A percentile compares a stretch with the other conserved stretches of the same genome.
phyloP scores from a whole-genome alignment of 2,329 filamentous ascomycete species.

The Sporothrix humicola region DNA sequence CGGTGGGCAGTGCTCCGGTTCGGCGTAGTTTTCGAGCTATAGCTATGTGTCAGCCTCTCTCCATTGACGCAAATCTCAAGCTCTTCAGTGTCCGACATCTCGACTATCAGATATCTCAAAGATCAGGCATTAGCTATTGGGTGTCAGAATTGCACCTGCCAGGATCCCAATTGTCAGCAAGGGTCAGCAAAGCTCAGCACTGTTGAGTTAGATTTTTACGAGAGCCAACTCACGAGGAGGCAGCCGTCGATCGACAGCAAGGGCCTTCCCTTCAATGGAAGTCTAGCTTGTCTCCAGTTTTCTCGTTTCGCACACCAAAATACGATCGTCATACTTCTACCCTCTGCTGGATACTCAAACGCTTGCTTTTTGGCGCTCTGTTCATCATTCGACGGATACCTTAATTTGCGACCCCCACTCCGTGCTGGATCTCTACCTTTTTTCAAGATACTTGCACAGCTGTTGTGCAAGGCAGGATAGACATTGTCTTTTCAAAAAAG shows the following conservation, averaged over 20 bases:
- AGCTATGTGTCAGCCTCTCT: neutral
- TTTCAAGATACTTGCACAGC: neutral
- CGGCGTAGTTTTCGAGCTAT: neutral
- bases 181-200: conserved; percentile 2
- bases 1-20: neutral
- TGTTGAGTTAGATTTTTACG: neutral
- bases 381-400: neutral
- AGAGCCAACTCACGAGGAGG: neutral
- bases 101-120: neutral
- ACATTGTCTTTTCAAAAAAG: neutral
- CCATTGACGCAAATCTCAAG: neutral
- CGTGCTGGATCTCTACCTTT: neutral
- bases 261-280: neutral
- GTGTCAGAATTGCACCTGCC: neutral
- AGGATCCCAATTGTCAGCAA: neutral
- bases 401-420: neutral
- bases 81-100: neutral
- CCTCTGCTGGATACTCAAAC: neutral
- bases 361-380: neutral
- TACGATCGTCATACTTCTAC: neutral
- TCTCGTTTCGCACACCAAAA: neutral
- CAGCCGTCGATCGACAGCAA: neutral
- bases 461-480: neutral
- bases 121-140: neutral
- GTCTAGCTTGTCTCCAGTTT: neutral